A percentile compares a stretch with the other conserved stretches of the same genome.
Conservation (phyloP, 139 green algal species). For the Chlamydomonas sp. region DNA sequence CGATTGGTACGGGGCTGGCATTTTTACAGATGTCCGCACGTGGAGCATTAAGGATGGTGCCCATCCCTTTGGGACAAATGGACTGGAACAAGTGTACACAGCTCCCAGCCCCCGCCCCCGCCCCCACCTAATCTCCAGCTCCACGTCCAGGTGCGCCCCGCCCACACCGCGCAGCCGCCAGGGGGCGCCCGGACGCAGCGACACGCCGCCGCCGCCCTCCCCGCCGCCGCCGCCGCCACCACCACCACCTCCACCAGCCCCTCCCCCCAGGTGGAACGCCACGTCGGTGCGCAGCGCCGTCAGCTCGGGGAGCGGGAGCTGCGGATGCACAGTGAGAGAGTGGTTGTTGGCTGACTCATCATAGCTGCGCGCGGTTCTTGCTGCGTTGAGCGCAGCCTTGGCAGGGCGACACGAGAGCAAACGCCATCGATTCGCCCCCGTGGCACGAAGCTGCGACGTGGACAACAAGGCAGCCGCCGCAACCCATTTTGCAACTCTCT, state of each 20-base stretch:
- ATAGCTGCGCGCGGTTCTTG: neutral
- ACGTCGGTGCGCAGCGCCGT: conserved; percentile 31
- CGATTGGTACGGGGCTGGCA: neutral
- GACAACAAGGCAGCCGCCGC: too few relatives aligned
- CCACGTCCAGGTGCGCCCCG: conserved; percentile 60
- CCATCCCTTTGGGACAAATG: neutral
- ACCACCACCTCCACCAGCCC: neutral
- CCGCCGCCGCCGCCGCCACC: neutral
- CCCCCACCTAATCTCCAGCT: conserved; percentile 47
- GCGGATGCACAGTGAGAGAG: neutral
- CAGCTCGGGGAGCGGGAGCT: conserved; percentile 51
- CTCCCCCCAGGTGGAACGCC: neutral
- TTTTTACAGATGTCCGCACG: neutral
- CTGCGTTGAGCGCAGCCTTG: too few relatives aligned
- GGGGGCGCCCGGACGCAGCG: conserved; percentile 2
- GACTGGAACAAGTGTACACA: neutral
- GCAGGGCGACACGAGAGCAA: too few relatives aligned
- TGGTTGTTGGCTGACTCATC: neutral
- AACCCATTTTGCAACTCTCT: too few relatives aligned
- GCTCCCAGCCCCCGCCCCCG: too few relatives aligned
- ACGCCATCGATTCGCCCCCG: too few relatives aligned
- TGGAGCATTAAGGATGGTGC: neutral
- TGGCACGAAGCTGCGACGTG: too few relatives aligned
- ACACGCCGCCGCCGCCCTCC: neutral
- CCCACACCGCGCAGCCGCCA: conserved; percentile 42